phyloP scores from a whole-genome alignment of 495 filamentous ascomycete genomes.

The Penicillium flavigenum region DNA sequence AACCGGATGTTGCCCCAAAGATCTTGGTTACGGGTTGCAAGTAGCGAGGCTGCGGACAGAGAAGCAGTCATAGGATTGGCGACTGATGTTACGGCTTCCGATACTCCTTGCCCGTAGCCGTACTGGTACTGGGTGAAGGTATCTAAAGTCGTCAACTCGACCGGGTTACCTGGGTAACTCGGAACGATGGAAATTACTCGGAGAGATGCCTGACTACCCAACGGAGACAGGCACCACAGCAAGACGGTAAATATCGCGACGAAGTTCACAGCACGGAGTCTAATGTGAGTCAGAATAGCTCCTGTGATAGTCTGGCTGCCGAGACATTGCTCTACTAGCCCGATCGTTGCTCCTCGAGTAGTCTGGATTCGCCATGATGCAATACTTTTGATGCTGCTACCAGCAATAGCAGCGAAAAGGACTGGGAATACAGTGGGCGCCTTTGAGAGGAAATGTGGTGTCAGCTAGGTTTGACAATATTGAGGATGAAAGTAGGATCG shows the following conservation, averaged over 20 bases:
- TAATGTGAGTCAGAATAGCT: neutral
- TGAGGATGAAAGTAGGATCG: neutral
- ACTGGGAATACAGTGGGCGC: conserved; percentile 1
- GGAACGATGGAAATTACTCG: neutral
- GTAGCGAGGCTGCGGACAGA: neutral
- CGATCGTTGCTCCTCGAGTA: neutral
- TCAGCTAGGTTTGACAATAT: neutral
- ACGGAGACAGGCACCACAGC: conserved; percentile 2
- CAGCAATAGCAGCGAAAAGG: neutral
- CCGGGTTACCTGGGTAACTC: neutral
- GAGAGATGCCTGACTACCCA: conserved; percentile 2
- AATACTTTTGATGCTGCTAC: conserved; percentile 8
- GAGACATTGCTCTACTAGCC: conserved; percentile 4
- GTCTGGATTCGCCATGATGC: conserved; percentile 3
- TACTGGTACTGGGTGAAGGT: conserved; percentile 1
- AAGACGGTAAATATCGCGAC: neutral
- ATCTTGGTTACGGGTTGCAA: neutral
- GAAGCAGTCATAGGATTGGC: neutral
- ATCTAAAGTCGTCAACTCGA: neutral
- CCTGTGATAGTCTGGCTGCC: conserved; percentile 3
- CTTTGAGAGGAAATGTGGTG: neutral
- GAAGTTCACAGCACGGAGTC: neutral
- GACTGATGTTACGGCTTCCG: neutral
- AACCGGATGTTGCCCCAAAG: conserved; percentile 2
- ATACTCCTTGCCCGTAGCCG: neutral